Percentiles rank a stretch among this genome's conserved stretches.
phyloP scores from a whole-genome alignment of 2,329 filamentous ascomycete species.

The Fusarium vanettenii region DNA sequence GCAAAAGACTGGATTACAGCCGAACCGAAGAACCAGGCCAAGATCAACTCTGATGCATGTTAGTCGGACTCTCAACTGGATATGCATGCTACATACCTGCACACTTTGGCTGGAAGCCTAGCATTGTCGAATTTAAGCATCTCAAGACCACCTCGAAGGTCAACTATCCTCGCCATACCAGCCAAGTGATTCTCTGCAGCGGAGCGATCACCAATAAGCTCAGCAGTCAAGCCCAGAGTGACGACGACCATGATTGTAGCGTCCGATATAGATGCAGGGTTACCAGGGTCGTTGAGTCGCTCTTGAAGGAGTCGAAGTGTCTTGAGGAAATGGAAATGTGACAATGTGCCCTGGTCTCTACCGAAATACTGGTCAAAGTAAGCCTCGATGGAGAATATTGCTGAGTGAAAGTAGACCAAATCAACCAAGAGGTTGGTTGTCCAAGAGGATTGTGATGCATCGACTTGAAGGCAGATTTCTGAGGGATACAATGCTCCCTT shows the following conservation, averaged over 20 bases:
- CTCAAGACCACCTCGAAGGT: constrained; percentile 28
- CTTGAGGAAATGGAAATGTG: constrained; percentile 35
- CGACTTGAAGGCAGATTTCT: constrained; percentile 31
- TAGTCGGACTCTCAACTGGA: neutral
- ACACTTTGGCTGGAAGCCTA: constrained; percentile 34
- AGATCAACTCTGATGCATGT: constrained; percentile 21
- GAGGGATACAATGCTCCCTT: constrained; percentile 28
- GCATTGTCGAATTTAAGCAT: constrained; percentile 30
- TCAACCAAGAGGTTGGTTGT: constrained; percentile 28
- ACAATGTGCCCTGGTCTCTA: neutral
- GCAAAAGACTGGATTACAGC: constrained; percentile 22
- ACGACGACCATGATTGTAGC: constrained; percentile 36
- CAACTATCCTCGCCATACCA: constrained; percentile 31
- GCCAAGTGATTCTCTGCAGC: constrained; percentile 26
- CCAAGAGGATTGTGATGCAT: constrained; percentile 26
- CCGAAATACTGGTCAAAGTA: constrained; percentile 15
- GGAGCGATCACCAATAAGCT: constrained; percentile 20
- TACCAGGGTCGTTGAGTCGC: constrained; percentile 3
- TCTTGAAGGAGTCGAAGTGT: constrained; percentile 30
- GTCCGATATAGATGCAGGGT: constrained; percentile 12
- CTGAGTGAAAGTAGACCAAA: constrained; percentile 31
- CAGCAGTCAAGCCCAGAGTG: constrained; percentile 19
- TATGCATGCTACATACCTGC: constrained; percentile 15
- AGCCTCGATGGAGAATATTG: constrained; percentile 24
- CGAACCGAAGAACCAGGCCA: constrained; percentile 24